A percentile compares a stretch with the other conserved stretches of the same genome.
Conservation (phyloP, 768 basidiomycete species). For the Pulveroboletus sp. region DNA sequence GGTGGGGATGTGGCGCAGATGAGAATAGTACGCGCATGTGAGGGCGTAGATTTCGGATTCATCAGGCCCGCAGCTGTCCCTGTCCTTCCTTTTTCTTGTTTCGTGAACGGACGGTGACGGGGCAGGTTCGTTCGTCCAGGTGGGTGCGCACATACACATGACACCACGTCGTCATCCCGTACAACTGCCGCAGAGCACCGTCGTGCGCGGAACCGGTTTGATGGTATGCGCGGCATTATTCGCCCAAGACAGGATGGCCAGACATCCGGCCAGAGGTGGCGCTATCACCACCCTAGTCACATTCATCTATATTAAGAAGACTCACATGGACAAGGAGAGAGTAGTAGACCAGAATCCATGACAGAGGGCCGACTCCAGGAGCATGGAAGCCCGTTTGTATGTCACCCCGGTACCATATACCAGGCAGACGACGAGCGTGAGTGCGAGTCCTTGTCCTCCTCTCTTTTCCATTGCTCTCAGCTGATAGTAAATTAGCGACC, state of each 20-base stretch:
- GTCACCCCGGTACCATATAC: neutral
- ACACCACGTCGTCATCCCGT: neutral
- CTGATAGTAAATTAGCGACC: neutral
- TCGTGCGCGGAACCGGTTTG: too few species aligned
- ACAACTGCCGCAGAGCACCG: too few species aligned
- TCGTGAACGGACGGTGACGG: neutral
- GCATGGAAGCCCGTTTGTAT: neutral
- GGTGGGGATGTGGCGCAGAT: too few species aligned
- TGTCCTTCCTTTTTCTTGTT: too few species aligned
- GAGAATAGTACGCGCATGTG: too few species aligned
- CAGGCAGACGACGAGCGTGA: neutral
- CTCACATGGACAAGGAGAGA: neutral
- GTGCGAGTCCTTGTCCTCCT: neutral
- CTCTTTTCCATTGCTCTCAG: neutral
- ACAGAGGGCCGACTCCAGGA: neutral
- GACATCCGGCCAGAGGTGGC: neutral
- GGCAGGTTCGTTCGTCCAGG: neutral
- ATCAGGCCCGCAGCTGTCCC: too few species aligned
- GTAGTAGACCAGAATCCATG: too few species aligned
- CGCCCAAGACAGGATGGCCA: neutral
- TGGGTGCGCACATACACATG: neutral
- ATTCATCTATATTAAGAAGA: slow-evolving; percentile 1
- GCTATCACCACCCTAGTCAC: neutral
- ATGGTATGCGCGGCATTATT: neutral
- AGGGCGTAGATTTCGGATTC: too few species aligned